Conservation (phyloP, 495 filamentous ascomycete species). For the Corynascus novoguineensis region DNA sequence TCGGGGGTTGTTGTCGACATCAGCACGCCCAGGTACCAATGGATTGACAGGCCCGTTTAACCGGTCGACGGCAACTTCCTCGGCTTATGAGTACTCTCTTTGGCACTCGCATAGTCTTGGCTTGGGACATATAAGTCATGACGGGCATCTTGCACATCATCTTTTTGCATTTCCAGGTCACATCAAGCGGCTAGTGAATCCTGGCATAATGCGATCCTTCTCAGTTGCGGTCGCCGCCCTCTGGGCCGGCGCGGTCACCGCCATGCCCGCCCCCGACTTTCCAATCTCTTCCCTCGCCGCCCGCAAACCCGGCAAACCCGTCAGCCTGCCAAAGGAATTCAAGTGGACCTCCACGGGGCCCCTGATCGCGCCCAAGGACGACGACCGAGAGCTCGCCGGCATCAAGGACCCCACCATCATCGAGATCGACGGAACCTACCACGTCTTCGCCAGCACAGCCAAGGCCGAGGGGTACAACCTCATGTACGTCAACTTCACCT, state of each 20-base stretch:
- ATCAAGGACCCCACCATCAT: slow-evolving; percentile 28
- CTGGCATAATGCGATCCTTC: not conserved
- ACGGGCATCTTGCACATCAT: not conserved
- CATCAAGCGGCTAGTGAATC: not conserved
- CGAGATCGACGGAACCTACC: slow-evolving; percentile 24
- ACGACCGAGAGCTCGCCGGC: slow-evolving; percentile 20
- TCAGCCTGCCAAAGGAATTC: slow-evolving; percentile 11
- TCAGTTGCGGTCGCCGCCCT: not conserved
- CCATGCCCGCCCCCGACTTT: not conserved
- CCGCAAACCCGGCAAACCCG: not conserved
- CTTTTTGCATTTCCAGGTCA: not conserved
- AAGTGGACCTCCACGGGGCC: slow-evolving; percentile 23
- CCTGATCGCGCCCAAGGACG: slow-evolving; percentile 22
- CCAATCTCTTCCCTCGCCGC: not conserved
- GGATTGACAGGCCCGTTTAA: not conserved
- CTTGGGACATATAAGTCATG: not conserved
- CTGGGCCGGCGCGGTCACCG: not conserved
- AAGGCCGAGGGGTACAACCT: slow-evolving; percentile 22
- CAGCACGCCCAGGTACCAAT: not conserved
- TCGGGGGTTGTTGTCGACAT: not conserved
- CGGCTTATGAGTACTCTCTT: not conserved
- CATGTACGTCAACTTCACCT: slow-evolving; percentile 25
- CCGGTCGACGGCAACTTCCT: not conserved
- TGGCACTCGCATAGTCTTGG: not conserved
- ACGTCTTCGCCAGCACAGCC: slow-evolving; percentile 27